Percentiles rank a stretch among this genome's conserved stretches.
These are phyloP conservation scores for Beauveria sp. DNA, from an alignment of 2,329 filamentous ascomycete genomes.

Conservation along the genomic window DNA sequence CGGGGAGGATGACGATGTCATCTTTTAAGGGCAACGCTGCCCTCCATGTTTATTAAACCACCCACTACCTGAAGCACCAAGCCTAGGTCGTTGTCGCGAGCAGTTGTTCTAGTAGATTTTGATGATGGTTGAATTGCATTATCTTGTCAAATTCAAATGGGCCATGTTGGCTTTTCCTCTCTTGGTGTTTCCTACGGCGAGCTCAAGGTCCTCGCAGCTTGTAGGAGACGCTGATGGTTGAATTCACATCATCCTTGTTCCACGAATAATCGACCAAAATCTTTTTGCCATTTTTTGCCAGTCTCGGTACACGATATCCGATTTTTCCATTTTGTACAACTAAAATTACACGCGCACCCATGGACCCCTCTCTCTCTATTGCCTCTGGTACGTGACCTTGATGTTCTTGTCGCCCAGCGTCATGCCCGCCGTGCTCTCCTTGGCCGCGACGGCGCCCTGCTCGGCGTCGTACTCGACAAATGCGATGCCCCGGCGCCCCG, in stretches of 20 bases:
- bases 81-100: not conserved
- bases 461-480: conserved; percentile 96
- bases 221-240: not conserved
- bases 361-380: conserved; percentile 38
- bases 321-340: not conserved
- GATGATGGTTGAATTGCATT: not conserved
- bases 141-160: no score
- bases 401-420: conserved; percentile 68
- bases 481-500: conserved; percentile 77
- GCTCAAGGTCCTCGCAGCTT: no score
- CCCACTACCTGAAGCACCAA: not conserved
- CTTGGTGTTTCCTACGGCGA: no score
- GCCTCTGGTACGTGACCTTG: conserved; percentile 93
- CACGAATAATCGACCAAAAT: not conserved
- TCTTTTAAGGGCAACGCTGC: conserved; percentile 51
- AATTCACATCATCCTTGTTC: conserved; percentile 2
- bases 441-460: conserved; percentile 81
- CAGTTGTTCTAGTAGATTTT: conserved; percentile 5
- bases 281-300: not conserved
- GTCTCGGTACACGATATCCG: no score
- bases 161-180: no score
- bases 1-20: conserved; percentile 75
- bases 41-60: conserved; percentile 3
- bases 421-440: conserved; percentile 87
- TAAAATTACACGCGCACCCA: not conserved